Base-by-base conservation (phyloP, 805 yeast species). In the Sporopachydermia quercuum region DNA sequence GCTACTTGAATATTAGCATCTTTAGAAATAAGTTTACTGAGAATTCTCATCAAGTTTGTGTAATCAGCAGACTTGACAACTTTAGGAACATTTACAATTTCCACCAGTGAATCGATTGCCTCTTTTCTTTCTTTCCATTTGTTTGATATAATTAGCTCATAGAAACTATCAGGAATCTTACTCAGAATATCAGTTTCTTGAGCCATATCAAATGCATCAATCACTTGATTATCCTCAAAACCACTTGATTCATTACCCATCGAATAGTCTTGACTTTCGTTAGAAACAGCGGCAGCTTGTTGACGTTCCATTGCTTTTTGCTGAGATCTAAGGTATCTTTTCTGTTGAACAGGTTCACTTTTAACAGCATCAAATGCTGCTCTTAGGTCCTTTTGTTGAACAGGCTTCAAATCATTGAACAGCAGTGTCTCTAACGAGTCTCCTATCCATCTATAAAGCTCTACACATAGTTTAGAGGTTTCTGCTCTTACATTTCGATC, bases 71-170 rank as follows among this genome's bases (percentile, higher is more conserved):
- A 65, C 5, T 62, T 58, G n/a, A 62, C 63, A 37, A 77, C 51
- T 46, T 68, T 77, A 36, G 77, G 63, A 1, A 74, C 73, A 36
- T 78, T 75, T 8, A 63, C 59, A 15, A 56, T 54, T 23, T 64
- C 67, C 4, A 41, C 39, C 5, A 68, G 53, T 45, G 76, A 86
- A 37, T 83, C 89, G 41, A 91, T 63, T 0, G 71, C 84, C 48
- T 83, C 96, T 42, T 82, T 85, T 45, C 98, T 68, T 39, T 87
- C 96, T 53, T 86, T 85, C 98, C 98, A 91, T 50, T 79, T 77
- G 0, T 76, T 45, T 2, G 87, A 76, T 1, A 64, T 54, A 19
- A 85, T 59, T 47, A 74, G 62, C 1, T 63, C 51, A 18, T 66
- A 50, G 42, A 85, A 70, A 48, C 78, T 78, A 2, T 60, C 49